Evolutionary conservation across 192 early-diverging fungal genomes (phyloP).

Genomic region (Backusella tuberculispora): DNA sequence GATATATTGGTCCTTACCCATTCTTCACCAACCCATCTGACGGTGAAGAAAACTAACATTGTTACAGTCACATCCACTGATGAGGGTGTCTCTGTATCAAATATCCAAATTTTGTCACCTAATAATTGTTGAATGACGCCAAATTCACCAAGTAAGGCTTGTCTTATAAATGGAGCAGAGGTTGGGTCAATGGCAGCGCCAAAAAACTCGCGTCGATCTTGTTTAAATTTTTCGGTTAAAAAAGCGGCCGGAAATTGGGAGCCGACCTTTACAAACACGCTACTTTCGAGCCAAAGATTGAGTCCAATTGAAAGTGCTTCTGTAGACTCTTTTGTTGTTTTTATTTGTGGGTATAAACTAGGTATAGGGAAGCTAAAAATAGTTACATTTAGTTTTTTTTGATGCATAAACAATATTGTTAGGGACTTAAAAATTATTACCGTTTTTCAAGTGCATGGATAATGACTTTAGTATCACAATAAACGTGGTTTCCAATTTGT

Average conservation of each 20-base stretch:
- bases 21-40: neutral
- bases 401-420: neutral
- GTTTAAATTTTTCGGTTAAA: neutral
- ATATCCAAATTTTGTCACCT: conserved; percentile 7
- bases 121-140: conserved; percentile 3
- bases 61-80: conserved; percentile 24
- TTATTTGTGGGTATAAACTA: conserved; percentile 26
- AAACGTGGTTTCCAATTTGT: conserved; percentile 34
- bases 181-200: neutral
- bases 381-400: neutral
- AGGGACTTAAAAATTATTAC: neutral
- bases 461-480: conserved; percentile 36
- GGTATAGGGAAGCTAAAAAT: conserved; percentile 25
- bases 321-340: conserved; percentile 5
- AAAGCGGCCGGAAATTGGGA: neutral
- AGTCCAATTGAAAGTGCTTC: conserved; percentile 3
- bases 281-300: conserved; percentile 7
- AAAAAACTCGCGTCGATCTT: neutral
- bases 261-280: neutral
- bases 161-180: neutral
- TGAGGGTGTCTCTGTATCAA: conserved; percentile 22
- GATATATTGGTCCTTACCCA: neutral
- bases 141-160: conserved; percentile 18
- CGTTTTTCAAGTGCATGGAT: conserved; percentile 24
- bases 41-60: conserved; percentile 6